These are phyloP conservation scores for Podosphaera leucotricha DNA, from an alignment of 2,329 filamentous ascomycete genomes.

Conservation along the genomic window DNA sequence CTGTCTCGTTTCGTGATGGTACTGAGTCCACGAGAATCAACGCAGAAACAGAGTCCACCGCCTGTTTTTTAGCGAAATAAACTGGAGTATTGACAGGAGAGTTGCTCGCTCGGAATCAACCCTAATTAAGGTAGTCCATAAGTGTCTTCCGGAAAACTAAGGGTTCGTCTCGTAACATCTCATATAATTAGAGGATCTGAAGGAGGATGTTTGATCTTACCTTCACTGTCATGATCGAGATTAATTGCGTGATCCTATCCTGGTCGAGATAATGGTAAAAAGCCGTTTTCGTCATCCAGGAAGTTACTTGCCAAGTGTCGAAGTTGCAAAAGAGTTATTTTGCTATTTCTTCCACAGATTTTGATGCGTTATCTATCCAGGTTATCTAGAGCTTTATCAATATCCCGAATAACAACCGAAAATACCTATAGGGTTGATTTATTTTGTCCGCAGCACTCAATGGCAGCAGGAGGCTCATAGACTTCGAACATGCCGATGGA, in stretches of 20 bases:
- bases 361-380: background rate
- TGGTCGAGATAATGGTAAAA: background rate
- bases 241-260: background rate
- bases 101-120: background rate
- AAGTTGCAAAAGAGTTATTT: background rate
- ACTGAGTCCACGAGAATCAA: constrained; percentile 1
- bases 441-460: background rate
- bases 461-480: no score
- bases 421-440: background rate
- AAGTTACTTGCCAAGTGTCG: constrained; percentile 1
- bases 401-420: background rate
- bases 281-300: background rate
- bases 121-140: constrained; percentile 1
- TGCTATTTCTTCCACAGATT: background rate
- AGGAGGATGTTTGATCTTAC: background rate
- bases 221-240: constrained; percentile 3
- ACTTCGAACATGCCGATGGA: no score
- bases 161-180: background rate
- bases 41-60: background rate
- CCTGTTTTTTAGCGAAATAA: background rate
- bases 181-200: background rate
- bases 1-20: background rate
- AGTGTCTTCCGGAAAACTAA: background rate
- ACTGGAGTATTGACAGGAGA: background rate
- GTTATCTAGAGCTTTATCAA: background rate